A percentile compares a stretch with the other conserved stretches of the same genome.
Conservation (phyloP, 805 yeast species). For the Spathaspora passalidarum region DNA sequence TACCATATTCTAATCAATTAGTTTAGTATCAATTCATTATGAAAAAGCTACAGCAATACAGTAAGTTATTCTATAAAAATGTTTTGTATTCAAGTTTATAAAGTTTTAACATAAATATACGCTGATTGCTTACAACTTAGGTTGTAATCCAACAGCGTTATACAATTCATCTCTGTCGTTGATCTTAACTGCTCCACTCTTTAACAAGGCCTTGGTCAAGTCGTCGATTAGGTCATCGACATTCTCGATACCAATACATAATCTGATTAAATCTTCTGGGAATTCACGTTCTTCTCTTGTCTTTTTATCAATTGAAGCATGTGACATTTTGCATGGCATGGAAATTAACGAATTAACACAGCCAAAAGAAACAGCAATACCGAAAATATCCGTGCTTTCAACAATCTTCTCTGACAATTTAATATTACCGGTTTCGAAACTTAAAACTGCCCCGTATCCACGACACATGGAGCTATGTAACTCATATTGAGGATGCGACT, state of each 20-base stretch:
- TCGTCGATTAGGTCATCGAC: conserved; percentile 79
- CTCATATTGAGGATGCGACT: conserved; percentile 76
- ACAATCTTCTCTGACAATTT: conserved; percentile 67
- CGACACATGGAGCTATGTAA: conserved; percentile 72
- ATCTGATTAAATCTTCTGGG: conserved; percentile 87
- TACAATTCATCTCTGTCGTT: conserved; percentile 39
- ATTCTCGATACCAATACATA: conserved; percentile 90
- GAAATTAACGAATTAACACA: conserved; percentile 90
- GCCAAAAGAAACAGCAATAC: conserved; percentile 91
- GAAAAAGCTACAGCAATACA: too few species aligned
- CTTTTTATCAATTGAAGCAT: conserved; percentile 90
- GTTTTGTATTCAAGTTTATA: too few species aligned
- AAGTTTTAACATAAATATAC: too few species aligned
- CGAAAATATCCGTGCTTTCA: conserved; percentile 72
- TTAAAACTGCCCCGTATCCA: conserved; percentile 87
- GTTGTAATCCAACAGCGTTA: conserved; percentile 33
- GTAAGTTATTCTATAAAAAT: too few species aligned
- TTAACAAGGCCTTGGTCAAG: conserved; percentile 63
- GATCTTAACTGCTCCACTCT: conserved; percentile 56
- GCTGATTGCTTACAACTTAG: conserved; percentile 21
- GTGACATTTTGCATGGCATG: conserved; percentile 94
- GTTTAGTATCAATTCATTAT: too few species aligned
- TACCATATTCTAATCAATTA: too few species aligned
- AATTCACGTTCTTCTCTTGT: conserved; percentile 83
- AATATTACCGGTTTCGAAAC: conserved; percentile 82